Evolutionary conservation across 2,329 filamentous ascomycete species (phyloP).

Genomic region (Huntiella savannae): DNA sequence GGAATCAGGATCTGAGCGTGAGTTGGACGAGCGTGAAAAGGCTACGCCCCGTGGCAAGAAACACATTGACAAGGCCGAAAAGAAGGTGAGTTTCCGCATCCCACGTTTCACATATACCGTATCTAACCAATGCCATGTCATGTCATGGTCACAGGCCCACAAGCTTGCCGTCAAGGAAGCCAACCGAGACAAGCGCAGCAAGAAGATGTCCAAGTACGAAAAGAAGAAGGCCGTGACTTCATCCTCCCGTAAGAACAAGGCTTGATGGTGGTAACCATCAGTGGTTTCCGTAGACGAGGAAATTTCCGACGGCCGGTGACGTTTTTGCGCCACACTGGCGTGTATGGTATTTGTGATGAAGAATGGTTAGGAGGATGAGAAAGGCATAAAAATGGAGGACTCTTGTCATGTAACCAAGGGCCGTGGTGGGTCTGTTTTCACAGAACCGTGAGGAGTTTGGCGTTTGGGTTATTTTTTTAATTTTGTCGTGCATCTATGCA

Average conservation of each 20-base stretch:
- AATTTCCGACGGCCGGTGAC: neutral
- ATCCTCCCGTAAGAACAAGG: constrained; percentile 42
- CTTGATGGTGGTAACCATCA: too few relatives aligned
- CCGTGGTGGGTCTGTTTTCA: too few relatives aligned
- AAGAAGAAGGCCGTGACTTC: constrained; percentile 72
- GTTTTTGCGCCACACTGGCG: too few relatives aligned
- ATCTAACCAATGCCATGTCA: constrained; percentile 14
- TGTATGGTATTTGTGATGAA: too few relatives aligned
- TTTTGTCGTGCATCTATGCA: too few relatives aligned
- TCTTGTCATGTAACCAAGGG: too few relatives aligned
- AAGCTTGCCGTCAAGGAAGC: constrained; percentile 88
- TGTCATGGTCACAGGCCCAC: constrained; percentile 30
- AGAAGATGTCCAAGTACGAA: constrained; percentile 88
- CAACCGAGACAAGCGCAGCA: constrained; percentile 79
- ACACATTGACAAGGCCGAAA: constrained; percentile 81
- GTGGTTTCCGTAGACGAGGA: neutral
- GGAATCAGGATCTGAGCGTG: constrained; percentile 30
- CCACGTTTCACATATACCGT: neutral
- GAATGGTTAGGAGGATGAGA: too few relatives aligned
- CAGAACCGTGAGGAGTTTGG: too few relatives aligned
- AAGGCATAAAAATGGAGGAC: too few relatives aligned
- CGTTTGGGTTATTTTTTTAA: too few relatives aligned
- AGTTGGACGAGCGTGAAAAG: constrained; percentile 33
- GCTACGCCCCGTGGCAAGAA: constrained; percentile 59
- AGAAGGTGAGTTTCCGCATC: constrained; percentile 36